Percentiles rank a stretch among this genome's conserved stretches.
These are phyloP conservation scores for Vitis vinifera DNA, from an alignment of 164 flowering plant genomes.

Conservation along the genomic window ASM3070453v1 NC_081806.1:15552001-15552500, in stretches of 20 bases:
- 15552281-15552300: background rate
- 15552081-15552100: too few species aligned
- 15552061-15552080: too few species aligned
- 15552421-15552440: background rate
- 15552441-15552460: slow-evolving; percentile 1
- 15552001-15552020: too few species aligned
- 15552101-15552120: too few species aligned
- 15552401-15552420: background rate
- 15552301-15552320: background rate
- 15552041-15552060: too few species aligned
- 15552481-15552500: slow-evolving; percentile 99
- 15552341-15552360: background rate
- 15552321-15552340: background rate
- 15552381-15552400: background rate
- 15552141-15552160: too few species aligned
- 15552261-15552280: background rate
- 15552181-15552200: too few species aligned
- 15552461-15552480: slow-evolving; percentile 64
- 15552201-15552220: too few species aligned
- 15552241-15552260: background rate
- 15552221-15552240: too few species aligned
- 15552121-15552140: too few species aligned
- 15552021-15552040: too few species aligned
- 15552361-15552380: background rate
- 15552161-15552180: too few species aligned